Evolutionary conservation across 139 green algal genomes (phyloP).

Genomic region (Coccomyxa sp.): DNA sequence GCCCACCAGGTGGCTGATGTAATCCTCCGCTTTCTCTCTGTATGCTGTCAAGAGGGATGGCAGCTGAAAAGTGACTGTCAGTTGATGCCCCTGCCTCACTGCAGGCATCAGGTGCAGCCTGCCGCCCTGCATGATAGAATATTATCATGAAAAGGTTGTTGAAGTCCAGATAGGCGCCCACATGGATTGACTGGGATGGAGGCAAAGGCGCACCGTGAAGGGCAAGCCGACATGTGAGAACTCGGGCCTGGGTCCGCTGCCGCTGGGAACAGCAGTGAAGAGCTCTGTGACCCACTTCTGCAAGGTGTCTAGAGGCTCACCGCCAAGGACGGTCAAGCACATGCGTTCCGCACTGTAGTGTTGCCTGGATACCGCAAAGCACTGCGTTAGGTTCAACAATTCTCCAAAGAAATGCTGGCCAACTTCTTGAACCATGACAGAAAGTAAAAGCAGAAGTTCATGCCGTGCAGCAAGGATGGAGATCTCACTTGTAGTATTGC

Average conservation of each 20-base stretch:
- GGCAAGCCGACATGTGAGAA: constrained; percentile 37
- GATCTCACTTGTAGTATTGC: constrained; percentile 67
- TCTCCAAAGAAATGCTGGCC: too few species aligned
- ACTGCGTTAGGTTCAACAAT: background rate
- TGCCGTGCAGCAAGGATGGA: too few species aligned
- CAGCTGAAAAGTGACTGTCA: constrained; percentile 79
- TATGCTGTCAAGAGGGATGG: constrained; percentile 69
- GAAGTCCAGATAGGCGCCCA: too few species aligned
- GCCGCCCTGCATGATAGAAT: constrained; percentile 40
- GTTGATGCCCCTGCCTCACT: constrained; percentile 72
- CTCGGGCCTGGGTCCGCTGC: constrained; percentile 30
- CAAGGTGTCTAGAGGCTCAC: constrained; percentile 75
- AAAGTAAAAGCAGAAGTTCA: background rate
- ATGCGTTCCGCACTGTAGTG: constrained; percentile 90
- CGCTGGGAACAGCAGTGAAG: constrained; percentile 45
- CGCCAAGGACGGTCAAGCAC: constrained; percentile 88
- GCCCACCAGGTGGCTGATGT: constrained; percentile 89
- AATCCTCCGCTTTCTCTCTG: constrained; percentile 82
- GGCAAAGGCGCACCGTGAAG: constrained; percentile 37
- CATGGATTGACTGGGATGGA: background rate
- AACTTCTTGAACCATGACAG: background rate
- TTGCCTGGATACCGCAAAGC: constrained; percentile 26
- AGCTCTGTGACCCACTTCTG: constrained; percentile 64
- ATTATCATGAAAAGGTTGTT: background rate
- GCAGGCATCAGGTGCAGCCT: constrained; percentile 61